phyloP scores from a whole-genome alignment of 129 eudicot genomes.

The Tagetes erecta region DNA sequence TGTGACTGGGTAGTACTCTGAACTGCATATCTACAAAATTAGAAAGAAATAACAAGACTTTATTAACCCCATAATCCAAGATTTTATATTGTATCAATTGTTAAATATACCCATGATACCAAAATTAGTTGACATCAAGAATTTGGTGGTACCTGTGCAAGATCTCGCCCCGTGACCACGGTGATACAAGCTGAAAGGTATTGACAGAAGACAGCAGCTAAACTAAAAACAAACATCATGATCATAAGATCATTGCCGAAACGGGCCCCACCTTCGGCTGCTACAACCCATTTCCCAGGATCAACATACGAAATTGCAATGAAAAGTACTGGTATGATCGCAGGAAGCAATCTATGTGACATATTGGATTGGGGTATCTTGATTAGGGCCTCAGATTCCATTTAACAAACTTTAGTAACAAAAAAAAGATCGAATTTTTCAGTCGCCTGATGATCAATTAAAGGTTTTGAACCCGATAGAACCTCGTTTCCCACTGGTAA shows the following conservation, averaged over 20 bases:
- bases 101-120: background rate
- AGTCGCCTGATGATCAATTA: slow-evolving; percentile 22
- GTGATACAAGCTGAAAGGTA: slow-evolving; percentile 77
- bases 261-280: slow-evolving; percentile 82
- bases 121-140: slow-evolving; percentile 3
- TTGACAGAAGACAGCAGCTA: slow-evolving; percentile 75
- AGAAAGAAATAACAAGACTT: slow-evolving; percentile 21
- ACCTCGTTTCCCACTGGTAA: slow-evolving; percentile 15
- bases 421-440: slow-evolving; percentile 6
- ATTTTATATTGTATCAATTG: background rate
- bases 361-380: slow-evolving; percentile 38
- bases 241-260: slow-evolving; percentile 58
- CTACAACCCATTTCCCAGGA: slow-evolving; percentile 92
- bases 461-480: slow-evolving; percentile 25
- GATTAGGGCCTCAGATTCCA: slow-evolving; percentile 51
- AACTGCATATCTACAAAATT: slow-evolving; percentile 65
- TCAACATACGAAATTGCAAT: slow-evolving; percentile 74
- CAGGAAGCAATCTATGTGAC: slow-evolving; percentile 46
- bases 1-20: slow-evolving; percentile 64
- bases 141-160: slow-evolving; percentile 60
- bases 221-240: slow-evolving; percentile 58
- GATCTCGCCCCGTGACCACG: slow-evolving; percentile 67
- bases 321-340: slow-evolving; percentile 62
- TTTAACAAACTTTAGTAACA: slow-evolving; percentile 28
- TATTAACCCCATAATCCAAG: slow-evolving; percentile 12